Evolutionary conservation across 2,329 filamentous ascomycete genomes (phyloP).

Genomic region (Neopestalotiopsis clavispora): DNA sequence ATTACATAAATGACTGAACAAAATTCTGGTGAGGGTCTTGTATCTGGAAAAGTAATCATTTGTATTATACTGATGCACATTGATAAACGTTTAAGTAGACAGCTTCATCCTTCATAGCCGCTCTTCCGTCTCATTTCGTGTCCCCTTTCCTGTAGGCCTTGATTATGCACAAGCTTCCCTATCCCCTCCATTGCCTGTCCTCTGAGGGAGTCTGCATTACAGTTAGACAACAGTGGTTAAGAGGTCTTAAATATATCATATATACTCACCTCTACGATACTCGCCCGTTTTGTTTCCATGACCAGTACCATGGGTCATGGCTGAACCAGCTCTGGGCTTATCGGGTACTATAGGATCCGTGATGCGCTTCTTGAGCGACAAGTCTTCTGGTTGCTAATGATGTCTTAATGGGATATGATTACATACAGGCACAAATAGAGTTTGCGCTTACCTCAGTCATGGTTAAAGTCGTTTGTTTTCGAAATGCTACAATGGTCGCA

Average conservation of each 20-base stretch:
- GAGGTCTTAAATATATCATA: background rate
- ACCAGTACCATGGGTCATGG: conserved; percentile 4
- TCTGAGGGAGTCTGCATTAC: conserved; percentile 3
- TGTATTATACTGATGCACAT: background rate
- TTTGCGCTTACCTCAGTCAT: conserved; percentile 5
- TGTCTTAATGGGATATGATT: background rate
- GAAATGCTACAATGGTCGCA: background rate
- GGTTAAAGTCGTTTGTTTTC: background rate
- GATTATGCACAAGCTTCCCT: background rate
- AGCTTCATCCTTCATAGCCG: background rate
- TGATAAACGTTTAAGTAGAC: background rate
- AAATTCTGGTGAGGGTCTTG: no score
- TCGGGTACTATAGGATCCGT: background rate
- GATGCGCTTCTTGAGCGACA: conserved; percentile 11
- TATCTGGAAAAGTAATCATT: no score
- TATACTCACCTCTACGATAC: conserved; percentile 1
- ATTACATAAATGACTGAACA: no score
- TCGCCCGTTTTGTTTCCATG: conserved; percentile 12
- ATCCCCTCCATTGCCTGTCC: conserved; percentile 9
- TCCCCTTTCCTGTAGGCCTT: conserved; percentile 6
- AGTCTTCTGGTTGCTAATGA: background rate
- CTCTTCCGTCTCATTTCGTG: conserved; percentile 4
- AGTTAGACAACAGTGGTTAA: background rate
- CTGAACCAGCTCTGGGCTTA: background rate
- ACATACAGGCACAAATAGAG: background rate